phyloP scores from a whole-genome alignment of 2,329 filamentous ascomycete genomes.

The Xylaria sp. region DNA sequence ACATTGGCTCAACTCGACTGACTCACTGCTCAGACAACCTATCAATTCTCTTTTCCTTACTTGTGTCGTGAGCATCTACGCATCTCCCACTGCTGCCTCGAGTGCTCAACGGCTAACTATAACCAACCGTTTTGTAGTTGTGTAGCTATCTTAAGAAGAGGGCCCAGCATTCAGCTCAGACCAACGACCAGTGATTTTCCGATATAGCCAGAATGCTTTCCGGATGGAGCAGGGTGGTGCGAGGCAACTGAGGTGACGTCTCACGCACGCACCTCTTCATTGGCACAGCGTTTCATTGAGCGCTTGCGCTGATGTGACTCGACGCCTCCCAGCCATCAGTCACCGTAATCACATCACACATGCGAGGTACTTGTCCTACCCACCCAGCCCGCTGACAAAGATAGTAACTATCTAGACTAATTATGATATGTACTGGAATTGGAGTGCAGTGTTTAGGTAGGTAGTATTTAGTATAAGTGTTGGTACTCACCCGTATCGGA shows the following conservation, averaged over 20 bases:
- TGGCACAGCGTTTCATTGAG: conserved; percentile 44
- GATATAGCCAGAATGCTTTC: conserved; percentile 16
- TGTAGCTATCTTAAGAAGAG: background rate
- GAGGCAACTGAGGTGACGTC: conserved; percentile 36
- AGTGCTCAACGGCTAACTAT: background rate
- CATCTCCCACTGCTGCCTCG: background rate
- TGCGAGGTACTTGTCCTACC: conserved; percentile 30
- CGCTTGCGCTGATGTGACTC: conserved; percentile 44
- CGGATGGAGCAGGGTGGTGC: conserved; percentile 25
- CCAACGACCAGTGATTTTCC: conserved; percentile 20
- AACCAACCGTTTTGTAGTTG: background rate
- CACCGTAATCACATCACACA: conserved; percentile 26
- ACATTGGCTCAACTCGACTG: background rate
- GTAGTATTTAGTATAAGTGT: conserved; percentile 2
- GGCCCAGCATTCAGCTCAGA: conserved; percentile 16
- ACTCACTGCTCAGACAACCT: background rate
- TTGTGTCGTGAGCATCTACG: background rate
- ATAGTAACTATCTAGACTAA: too few relatives aligned
- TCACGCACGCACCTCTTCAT: conserved; percentile 36
- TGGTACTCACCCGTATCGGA: conserved; percentile 25
- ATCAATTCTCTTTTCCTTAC: background rate
- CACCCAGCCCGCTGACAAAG: conserved; percentile 16
- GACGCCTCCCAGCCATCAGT: conserved; percentile 20
- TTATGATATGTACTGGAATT: too few relatives aligned
- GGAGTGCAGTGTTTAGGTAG: background rate